Evolutionary conservation across 164 flowering plant genomes (phyloP).

Genomic region (Aristolochia contorta): DNA sequence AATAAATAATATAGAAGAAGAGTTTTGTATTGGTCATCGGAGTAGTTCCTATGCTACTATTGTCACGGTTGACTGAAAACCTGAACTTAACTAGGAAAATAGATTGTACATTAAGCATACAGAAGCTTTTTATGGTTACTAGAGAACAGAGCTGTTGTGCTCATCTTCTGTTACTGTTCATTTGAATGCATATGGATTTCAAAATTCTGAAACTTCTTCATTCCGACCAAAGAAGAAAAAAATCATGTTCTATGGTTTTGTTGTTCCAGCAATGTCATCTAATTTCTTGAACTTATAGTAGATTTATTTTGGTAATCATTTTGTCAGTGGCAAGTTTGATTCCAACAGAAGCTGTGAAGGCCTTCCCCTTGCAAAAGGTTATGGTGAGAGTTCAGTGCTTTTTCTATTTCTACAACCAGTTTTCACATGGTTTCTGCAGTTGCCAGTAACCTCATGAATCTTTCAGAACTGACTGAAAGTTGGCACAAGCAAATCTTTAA

Average conservation of each 20-base stretch:
- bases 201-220: not conserved
- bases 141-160: not conserved
- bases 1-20: no score
- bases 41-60: no score
- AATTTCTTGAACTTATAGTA: not conserved
- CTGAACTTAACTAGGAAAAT: no score
- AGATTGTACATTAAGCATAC: no score
- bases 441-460: not conserved
- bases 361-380: conserved; percentile 10
- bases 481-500: no score
- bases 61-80: no score
- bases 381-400: not conserved
- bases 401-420: not conserved
- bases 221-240: not conserved
- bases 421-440: not conserved
- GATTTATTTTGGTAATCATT: not conserved
- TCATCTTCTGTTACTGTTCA: not conserved
- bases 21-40: no score
- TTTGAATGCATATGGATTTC: no score
- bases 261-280: not conserved
- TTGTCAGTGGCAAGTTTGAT: conserved; percentile 46
- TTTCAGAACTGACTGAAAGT: not conserved
- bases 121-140: no score
- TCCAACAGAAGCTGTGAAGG: conserved; percentile 35
- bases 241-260: not conserved